Conservation (phyloP, 1,139 yeast genomes). For the Scheffersomyces quercinus region DNA sequence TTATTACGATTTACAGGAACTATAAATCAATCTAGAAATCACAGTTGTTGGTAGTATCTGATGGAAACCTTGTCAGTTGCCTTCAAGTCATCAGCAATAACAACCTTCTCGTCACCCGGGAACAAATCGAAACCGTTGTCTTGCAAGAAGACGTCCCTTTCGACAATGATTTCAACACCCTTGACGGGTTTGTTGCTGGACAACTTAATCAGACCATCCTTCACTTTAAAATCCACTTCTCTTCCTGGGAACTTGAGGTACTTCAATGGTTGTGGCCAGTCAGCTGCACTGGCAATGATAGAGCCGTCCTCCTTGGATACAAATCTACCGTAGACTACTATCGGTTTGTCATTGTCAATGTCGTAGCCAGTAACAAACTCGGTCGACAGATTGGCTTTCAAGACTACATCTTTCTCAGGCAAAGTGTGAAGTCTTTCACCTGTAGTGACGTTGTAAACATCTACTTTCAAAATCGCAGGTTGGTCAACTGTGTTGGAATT, state of each 20-base stretch:
- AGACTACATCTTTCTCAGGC: conserved; percentile 16
- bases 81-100: conserved; percentile 3
- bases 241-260: conserved; percentile 23
- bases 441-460: conserved; percentile 28
- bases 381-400: conserved; percentile 35
- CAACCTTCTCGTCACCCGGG: conserved; percentile 29
- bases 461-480: conserved; percentile 25
- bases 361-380: conserved; percentile 22
- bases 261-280: conserved; percentile 59
- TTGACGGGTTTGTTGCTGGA: conserved; percentile 41
- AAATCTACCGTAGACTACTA: conserved; percentile 22
- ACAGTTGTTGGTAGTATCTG: conserved; percentile 3
- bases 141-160: conserved; percentile 20
- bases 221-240: conserved; percentile 1
- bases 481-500: conserved; percentile 25
- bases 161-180: conserved; percentile 32
- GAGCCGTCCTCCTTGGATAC: conserved; percentile 12
- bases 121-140: conserved; percentile 50
- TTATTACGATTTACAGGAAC: too few species aligned
- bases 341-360: conserved; percentile 16
- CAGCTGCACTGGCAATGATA: conserved; percentile 35
- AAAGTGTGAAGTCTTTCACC: conserved; percentile 24
- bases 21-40: not conserved
- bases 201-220: conserved; percentile 2
- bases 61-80: conserved; percentile 2